A percentile compares a stretch with the other conserved stretches of the same genome.
Conservation (phyloP, 116 monocot genomes). For the Phalaenopsis hybrid region DNA sequence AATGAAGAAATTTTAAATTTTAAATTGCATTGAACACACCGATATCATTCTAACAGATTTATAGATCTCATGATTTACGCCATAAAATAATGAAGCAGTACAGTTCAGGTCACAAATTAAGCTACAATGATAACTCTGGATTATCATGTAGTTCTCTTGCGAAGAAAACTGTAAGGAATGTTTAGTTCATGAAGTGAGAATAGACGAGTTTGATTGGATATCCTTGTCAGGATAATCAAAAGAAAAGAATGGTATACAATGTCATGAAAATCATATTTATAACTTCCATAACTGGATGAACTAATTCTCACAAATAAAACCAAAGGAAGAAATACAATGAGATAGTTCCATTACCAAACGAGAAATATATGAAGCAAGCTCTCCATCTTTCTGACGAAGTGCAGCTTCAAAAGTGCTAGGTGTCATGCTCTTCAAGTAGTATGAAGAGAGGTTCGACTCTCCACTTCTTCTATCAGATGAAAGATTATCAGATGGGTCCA, state of each 20-base stretch:
- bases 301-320: too few relatives aligned
- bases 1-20: neutral
- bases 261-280: neutral
- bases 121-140: neutral
- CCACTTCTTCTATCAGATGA: slow-evolving; percentile 48
- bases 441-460: slow-evolving; percentile 57
- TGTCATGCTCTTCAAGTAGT: slow-evolving; percentile 92
- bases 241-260: neutral
- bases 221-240: slow-evolving; percentile 1
- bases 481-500: slow-evolving; percentile 53
- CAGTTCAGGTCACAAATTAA: neutral
- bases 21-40: too few relatives aligned
- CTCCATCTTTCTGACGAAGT: slow-evolving; percentile 94
- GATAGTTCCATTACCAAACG: slow-evolving; percentile 53
- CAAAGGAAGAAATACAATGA: neutral
- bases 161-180: neutral
- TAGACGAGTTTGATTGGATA: neutral
- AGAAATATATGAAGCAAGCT: slow-evolving; percentile 84
- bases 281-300: neutral
- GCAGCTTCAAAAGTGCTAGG: slow-evolving; percentile 89
- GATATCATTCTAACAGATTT: neutral
- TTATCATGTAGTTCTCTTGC: neutral
- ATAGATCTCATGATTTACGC: neutral
- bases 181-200: neutral
- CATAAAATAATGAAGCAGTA: neutral